Conservation (phyloP, 768 basidiomycete species). For the Phylloporus sp. region DNA sequence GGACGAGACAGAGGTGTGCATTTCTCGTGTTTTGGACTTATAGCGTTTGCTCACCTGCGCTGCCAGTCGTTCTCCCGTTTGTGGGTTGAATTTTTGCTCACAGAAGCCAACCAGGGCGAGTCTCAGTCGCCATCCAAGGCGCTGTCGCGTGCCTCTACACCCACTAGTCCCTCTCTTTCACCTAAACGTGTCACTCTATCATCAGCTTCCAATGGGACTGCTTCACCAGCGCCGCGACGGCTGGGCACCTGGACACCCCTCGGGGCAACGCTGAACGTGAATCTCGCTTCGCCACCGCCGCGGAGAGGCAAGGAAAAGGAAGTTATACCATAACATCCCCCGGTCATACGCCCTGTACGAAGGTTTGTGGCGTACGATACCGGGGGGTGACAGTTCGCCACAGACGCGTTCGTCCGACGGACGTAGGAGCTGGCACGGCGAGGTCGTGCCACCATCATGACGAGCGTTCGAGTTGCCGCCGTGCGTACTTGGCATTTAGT, state of each 20-base stretch:
- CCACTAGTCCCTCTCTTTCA: constrained; percentile 31
- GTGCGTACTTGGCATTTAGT: constrained; percentile 7
- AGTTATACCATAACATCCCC: constrained; percentile 10
- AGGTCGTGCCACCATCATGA: constrained; percentile 1
- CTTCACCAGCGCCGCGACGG: constrained; percentile 29
- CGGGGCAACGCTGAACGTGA: constrained; percentile 36
- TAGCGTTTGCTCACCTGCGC: background rate
- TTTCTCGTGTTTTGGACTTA: background rate
- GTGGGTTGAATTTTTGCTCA: constrained; percentile 97
- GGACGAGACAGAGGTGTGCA: constrained; percentile 75
- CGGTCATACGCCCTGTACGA: background rate
- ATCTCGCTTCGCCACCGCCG: constrained; percentile 33
- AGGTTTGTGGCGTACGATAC: background rate
- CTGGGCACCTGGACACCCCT: constrained; percentile 36
- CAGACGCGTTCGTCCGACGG: background rate
- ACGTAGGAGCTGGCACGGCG: constrained; percentile 5
- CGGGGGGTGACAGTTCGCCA: background rate
- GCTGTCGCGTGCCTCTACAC: constrained; percentile 35
- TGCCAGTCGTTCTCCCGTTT: constrained; percentile 89
- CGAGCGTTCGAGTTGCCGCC: constrained; percentile 1
- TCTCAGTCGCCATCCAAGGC: constrained; percentile 20
- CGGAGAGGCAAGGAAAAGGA: constrained; percentile 48
- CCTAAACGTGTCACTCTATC: constrained; percentile 15
- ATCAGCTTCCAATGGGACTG: constrained; percentile 2
- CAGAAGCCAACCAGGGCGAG: constrained; percentile 61